Base-by-base conservation (phyloP, 345 rosid species). In the Eutrema japonicum region DNA sequence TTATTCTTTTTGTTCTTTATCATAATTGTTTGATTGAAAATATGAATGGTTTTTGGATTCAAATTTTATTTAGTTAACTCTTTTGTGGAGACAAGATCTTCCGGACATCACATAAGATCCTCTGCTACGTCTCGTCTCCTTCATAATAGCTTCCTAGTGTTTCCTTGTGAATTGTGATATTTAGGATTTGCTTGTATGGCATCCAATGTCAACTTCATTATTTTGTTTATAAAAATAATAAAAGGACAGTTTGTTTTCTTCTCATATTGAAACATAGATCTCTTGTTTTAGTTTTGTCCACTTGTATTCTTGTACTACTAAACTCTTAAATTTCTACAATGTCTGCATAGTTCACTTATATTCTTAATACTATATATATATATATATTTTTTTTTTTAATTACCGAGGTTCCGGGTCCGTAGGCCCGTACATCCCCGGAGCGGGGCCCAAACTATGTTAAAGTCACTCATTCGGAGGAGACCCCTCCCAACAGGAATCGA, bases 131-230 rank as follows among this genome's bases (percentile, higher is more conserved):
- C 75, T 71, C 33, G 49, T 71, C 75, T 71, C 33, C 68, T 71
- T 59, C 40, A 11, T 29, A 38, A 29, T 48, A 33, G 30, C 43
- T 59, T 38, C 40, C 27, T 37, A 27, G 42, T 60, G 61, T 72
- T 38, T 52, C 47, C 33, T 73, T 63, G 70, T 64, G 70, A 43
- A 26, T 73, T 63, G 70, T 64, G 70, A 43, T 22, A 22, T 26
- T n/a, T 16, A 64, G 6, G 49, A 54, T 64, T 63, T 73, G 53
- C 61, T 63, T 53, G 45, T 33, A 52, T 64, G 55, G 55, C 76
- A 73, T 36, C 77, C 65, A 26, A 64, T 73, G 70, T 45, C 57
- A 64, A 73, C 55, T 60, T 59, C 66, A 57, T 22, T 68, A 32
- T 68, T 45, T 7, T 38, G 14, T 14, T 53, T 63, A 52, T 42